These are phyloP conservation scores for Ganoderma lingzhi DNA, from an alignment of 1,284 basidiomycete genomes.

Conservation along the genomic window DNA sequence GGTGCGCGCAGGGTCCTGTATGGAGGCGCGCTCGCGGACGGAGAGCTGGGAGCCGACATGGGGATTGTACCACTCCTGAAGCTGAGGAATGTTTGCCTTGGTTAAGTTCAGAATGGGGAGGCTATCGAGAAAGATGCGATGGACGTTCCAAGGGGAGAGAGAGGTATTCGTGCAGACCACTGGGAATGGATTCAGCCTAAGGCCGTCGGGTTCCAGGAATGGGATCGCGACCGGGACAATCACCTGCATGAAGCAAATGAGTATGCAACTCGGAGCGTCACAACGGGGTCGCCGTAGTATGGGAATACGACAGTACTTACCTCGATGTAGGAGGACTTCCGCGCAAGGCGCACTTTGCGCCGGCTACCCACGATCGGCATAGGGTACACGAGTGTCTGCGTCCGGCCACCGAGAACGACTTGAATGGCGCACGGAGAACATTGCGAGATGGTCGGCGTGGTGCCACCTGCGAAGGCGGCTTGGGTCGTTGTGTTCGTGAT, in stretches of 20 bases:
- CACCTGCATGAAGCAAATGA: constrained; percentile 34
- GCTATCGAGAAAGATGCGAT: constrained; percentile 48
- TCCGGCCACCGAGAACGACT: constrained; percentile 36
- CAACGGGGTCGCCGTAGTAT: constrained; percentile 31
- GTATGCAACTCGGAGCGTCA: background rate
- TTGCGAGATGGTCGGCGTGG: constrained; percentile 36
- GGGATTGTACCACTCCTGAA: constrained; percentile 41
- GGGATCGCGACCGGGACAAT: constrained; percentile 38
- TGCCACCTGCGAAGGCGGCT: constrained; percentile 32
- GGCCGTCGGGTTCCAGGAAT: constrained; percentile 34
- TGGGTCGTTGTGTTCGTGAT: constrained; percentile 37
- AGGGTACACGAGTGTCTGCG: constrained; percentile 43
- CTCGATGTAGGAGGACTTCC: constrained; percentile 62
- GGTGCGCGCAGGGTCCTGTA: constrained; percentile 17
- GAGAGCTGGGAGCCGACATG: constrained; percentile 46
- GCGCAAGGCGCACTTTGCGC: constrained; percentile 52
- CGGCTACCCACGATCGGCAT: constrained; percentile 43
- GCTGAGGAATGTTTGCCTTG: background rate
- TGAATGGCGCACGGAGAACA: constrained; percentile 43
- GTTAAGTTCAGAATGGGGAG: constrained; percentile 44
- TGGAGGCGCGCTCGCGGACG: constrained; percentile 37
- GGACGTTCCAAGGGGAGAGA: constrained; percentile 46
- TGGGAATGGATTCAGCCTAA: constrained; percentile 46
- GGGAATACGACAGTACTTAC: constrained; percentile 40
- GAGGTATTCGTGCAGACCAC: constrained; percentile 30